phyloP scores from a whole-genome alignment of 2,329 filamentous ascomycete species.

The Ophiostoma ulmi region DNA sequence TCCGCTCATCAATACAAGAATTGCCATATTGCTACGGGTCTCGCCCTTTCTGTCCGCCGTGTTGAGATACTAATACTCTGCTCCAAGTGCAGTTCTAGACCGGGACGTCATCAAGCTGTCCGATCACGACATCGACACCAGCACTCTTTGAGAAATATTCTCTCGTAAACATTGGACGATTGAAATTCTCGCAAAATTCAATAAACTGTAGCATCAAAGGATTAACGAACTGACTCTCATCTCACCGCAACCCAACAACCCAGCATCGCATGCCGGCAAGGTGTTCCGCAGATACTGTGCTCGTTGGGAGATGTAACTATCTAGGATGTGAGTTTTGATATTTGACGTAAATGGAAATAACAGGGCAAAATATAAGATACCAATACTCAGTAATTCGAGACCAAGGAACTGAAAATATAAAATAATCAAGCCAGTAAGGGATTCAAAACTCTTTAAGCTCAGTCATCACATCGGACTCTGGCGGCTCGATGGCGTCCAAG shows the following conservation, averaged over 20 bases:
- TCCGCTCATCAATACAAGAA: too few relatives aligned
- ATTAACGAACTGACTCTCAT: not conserved
- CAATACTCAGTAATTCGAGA: too few relatives aligned
- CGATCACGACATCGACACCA: constrained; percentile 10
- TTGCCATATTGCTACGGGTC: not conserved
- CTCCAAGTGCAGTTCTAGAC: constrained; percentile 7
- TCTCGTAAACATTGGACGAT: constrained; percentile 2
- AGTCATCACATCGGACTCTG: not conserved
- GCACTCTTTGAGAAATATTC: not conserved
- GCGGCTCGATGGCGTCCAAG: not conserved
- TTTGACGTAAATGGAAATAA: not conserved
- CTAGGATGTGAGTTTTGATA: not conserved
- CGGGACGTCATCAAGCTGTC: not conserved
- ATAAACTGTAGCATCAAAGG: not conserved
- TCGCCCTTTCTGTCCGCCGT: not conserved
- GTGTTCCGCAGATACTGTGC: not conserved
- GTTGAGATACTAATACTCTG: not conserved
- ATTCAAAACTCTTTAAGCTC: not conserved
- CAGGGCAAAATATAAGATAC: not conserved
- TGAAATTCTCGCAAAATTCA: not conserved
- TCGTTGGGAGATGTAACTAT: not conserved
- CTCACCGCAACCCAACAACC: not conserved
- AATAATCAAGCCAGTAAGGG: too few relatives aligned
- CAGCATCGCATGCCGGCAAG: not conserved
- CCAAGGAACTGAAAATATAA: too few relatives aligned